phyloP scores from a whole-genome alignment of 495 filamentous ascomycete genomes.

The Penicillium psychrofluorescens region DNA sequence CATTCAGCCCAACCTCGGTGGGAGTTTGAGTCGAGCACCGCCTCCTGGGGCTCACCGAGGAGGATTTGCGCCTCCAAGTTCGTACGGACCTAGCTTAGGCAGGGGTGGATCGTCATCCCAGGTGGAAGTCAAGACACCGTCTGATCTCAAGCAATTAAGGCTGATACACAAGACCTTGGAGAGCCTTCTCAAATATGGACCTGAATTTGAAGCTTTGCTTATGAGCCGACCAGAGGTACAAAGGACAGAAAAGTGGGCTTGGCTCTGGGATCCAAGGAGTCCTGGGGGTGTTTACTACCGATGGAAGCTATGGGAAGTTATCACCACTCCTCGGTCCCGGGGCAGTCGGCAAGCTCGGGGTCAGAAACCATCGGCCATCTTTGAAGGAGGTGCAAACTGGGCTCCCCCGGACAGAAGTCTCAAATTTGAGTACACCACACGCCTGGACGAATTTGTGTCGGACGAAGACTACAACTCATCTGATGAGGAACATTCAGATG shows the following conservation, averaged over 20 bases:
- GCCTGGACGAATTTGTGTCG: conserved; percentile 67
- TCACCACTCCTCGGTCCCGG: conserved; percentile 43
- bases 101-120: conserved; percentile 44
- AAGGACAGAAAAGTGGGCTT: conserved; percentile 81
- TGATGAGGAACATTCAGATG: conserved; percentile 80
- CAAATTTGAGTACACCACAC: conserved; percentile 67
- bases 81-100: conserved; percentile 45
- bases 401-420: conserved; percentile 56
- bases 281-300: conserved; percentile 78
- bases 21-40: conserved; percentile 46
- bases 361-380: conserved; percentile 38
- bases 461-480: conserved; percentile 81
- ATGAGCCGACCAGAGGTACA: conserved; percentile 81
- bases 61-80: conserved; percentile 74
- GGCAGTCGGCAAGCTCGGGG: conserved; percentile 18
- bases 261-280: conserved; percentile 85
- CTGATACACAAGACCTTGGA: conserved; percentile 89
- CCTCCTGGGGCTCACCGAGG: conserved; percentile 57
- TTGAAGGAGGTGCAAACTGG: conserved; percentile 68
- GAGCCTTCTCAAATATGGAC: conserved; percentile 65
- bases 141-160: conserved; percentile 69
- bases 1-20: conserved; percentile 39
- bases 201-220: conserved; percentile 86
- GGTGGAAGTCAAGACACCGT: conserved; percentile 68
- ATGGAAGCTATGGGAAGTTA: conserved; percentile 81